Evolutionary conservation across 768 basidiomycete species (phyloP), one percentile per base, ranked within the genome.

Genomic region (Russula brevipes): DNA sequence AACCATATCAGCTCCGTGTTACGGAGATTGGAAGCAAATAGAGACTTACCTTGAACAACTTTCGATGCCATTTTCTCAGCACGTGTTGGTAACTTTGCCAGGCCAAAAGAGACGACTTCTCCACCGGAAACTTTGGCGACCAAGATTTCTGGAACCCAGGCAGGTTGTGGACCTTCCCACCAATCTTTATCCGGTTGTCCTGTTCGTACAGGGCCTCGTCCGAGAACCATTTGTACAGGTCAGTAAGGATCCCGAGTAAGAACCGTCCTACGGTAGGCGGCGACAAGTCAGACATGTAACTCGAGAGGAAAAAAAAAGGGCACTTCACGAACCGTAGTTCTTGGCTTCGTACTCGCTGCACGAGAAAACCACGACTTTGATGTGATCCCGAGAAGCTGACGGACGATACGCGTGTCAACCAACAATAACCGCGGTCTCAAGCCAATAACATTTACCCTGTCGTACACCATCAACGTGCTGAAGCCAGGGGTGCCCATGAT

Each of bases 271-370:
- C 12, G 66, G 19, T 53, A 11, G 46, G 39, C 63, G 8, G 12
- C 9, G 63, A 19, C 65, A 64, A 38, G 41, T 53, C 14, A 38
- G 31, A n/a, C 30, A 14, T 58, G 60, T 42, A 46, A 46, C 39
- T 58, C 55, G 14, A 33, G 6, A 4, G 12, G 1, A 19, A 9
- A 24, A 1, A 14, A 17, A 39, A 42, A 57, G 42, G 11, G 45
- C 38, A 44, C 11, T 57, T 38, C 45, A 72, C 79, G 38, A 70
- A 91, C 95, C 94, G 69, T 94, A 94, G 74, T 98, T 98, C 55
- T 89, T 85, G 12, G 94, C 94, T 75, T 99, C 95, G 68, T 92
- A 92, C 76, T 96, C 96, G 66, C 95, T 97, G 70, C 94, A 95
- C 1, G 92, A 89, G 73, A 94, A 97, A 30, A 98, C 78, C 11